Percentiles rank a stretch among this genome's conserved stretches.
These are phyloP conservation scores for Xerocomus brunneocitrinus DNA, from an alignment of 768 basidiomycete genomes.

Conservation along the genomic window DNA sequence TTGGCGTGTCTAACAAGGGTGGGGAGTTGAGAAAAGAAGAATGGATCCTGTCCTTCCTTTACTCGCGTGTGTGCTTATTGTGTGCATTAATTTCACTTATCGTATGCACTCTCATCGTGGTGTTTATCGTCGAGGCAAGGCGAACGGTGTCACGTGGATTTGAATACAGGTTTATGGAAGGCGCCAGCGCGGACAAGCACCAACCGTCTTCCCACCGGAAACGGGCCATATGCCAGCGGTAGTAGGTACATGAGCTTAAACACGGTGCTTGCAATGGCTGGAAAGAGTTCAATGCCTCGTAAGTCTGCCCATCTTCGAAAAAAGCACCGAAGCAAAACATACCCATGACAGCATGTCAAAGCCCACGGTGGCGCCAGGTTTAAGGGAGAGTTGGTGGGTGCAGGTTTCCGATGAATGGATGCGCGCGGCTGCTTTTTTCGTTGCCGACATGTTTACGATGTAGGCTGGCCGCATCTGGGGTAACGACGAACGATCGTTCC, in stretches of 20 bases:
- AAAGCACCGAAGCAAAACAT: background rate
- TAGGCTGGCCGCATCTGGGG: no score
- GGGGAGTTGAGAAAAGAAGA: no score
- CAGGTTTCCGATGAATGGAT: background rate
- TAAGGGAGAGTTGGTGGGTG: background rate
- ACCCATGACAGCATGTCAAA: constrained; percentile 16
- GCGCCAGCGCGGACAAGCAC: constrained; percentile 19
- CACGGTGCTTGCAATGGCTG: constrained; percentile 21
- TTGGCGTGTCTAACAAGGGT: no score
- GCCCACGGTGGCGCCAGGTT: background rate
- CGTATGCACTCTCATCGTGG: constrained; percentile 26
- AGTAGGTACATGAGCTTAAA: constrained; percentile 23
- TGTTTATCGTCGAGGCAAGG: background rate
- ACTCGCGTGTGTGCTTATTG: no score
- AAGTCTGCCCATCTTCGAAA: background rate
- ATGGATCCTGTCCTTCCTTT: no score
- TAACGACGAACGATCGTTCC: no score
- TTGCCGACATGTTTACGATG: no score
- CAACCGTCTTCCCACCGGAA: constrained; percentile 32
- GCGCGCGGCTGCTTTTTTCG: background rate
- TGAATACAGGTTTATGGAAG: constrained; percentile 14
- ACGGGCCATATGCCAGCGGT: constrained; percentile 13
- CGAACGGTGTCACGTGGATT: background rate
- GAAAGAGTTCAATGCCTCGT: background rate
- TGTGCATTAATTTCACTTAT: constrained; percentile 1